phyloP scores from a whole-genome alignment of 2,329 filamentous ascomycete genomes.

The Pseudogymnoascus pannorum region DNA sequence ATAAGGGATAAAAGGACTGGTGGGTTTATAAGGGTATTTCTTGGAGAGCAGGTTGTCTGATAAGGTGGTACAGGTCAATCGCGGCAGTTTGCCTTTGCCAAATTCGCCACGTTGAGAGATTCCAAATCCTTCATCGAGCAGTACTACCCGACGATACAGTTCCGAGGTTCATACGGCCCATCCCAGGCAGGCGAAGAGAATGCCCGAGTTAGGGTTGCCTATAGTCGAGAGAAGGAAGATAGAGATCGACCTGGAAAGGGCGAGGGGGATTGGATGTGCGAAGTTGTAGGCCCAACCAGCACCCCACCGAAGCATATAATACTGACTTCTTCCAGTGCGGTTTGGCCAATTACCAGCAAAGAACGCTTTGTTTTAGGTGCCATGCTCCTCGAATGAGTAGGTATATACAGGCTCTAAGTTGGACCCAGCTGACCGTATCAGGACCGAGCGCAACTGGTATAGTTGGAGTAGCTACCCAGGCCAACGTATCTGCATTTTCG shows the following conservation, averaged over 20 bases:
- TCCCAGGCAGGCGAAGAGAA: slow-evolving; percentile 34
- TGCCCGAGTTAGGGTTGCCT: slow-evolving; percentile 36
- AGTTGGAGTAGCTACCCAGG: slow-evolving; percentile 26
- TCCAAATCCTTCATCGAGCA: slow-evolving; percentile 46
- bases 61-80: slow-evolving; percentile 38
- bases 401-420: slow-evolving; percentile 17
- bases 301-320: not conserved
- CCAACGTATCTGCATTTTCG: slow-evolving; percentile 31
- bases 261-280: slow-evolving; percentile 51
- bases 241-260: slow-evolving; percentile 36
- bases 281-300: slow-evolving; percentile 33
- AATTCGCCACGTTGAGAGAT: slow-evolving; percentile 41
- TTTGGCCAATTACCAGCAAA: slow-evolving; percentile 48
- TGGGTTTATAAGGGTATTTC: slow-evolving; percentile 25
- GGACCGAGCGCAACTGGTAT: slow-evolving; percentile 28
- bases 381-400: slow-evolving; percentile 46
- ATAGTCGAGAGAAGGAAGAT: slow-evolving; percentile 46
- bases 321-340: slow-evolving; percentile 38
- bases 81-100: slow-evolving; percentile 48
- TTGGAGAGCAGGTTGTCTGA: not conserved
- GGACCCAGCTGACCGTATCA: slow-evolving; percentile 25
- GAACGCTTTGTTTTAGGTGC: slow-evolving; percentile 51
- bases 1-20: slow-evolving; percentile 53
- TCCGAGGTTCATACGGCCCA: slow-evolving; percentile 39
- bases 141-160: slow-evolving; percentile 42